These are phyloP conservation scores for Funneliformis geosporum DNA, from an alignment of 192 early-diverging fungal species.

Conservation along the genomic window DNA sequence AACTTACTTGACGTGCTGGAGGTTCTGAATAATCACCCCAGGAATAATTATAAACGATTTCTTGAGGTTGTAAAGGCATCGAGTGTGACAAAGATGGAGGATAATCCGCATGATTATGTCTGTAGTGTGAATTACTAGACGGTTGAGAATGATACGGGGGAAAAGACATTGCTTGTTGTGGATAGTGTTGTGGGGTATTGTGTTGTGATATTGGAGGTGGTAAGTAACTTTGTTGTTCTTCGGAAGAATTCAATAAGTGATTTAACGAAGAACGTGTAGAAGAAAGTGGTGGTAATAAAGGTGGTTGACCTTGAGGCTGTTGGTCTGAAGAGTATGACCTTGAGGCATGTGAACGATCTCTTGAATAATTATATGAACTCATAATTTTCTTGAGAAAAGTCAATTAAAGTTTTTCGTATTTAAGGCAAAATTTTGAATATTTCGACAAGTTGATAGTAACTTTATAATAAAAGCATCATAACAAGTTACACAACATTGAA, in stretches of 20 bases:
- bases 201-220: constrained; percentile 2
- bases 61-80: not conserved
- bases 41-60: not conserved
- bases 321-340: constrained; percentile 21
- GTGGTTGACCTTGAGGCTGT: constrained; percentile 6
- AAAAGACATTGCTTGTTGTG: not conserved
- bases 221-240: constrained; percentile 12
- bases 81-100: constrained; percentile 8
- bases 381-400: constrained; percentile 5
- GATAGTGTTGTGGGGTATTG: not conserved
- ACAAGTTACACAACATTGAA: not conserved
- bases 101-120: constrained; percentile 16
- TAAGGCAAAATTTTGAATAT: not conserved
- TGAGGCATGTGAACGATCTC: constrained; percentile 2
- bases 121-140: not conserved
- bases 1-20: not conserved
- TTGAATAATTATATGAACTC: constrained; percentile 29
- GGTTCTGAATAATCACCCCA: constrained; percentile 11
- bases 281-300: constrained; percentile 17
- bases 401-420: not conserved
- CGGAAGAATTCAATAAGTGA: constrained; percentile 26
- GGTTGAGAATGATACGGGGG: constrained; percentile 9
- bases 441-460: not conserved
- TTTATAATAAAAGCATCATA: not conserved
- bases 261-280: constrained; percentile 15